These are phyloP conservation scores for Aspergillus sojae DNA, from an alignment of 2,329 filamentous ascomycete genomes.

Conservation along the genomic window DNA sequence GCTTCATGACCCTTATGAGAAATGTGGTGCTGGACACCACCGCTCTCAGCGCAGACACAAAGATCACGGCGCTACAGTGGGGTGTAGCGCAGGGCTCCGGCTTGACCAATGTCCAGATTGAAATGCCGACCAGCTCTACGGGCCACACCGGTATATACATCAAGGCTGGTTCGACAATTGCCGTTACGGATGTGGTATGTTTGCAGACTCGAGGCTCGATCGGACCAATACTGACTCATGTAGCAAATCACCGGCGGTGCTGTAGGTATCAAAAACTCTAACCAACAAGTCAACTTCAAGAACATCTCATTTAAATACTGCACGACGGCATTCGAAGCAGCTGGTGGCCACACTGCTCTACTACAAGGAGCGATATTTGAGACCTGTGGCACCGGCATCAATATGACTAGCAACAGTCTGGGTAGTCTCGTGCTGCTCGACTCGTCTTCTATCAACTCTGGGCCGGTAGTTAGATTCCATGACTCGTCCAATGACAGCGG, in stretches of 20 bases:
- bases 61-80: constrained; percentile 37
- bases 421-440: constrained; percentile 34
- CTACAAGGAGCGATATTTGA: constrained; percentile 32
- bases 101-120: constrained; percentile 35
- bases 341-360: constrained; percentile 32
- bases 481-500: constrained; percentile 34
- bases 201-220: background rate
- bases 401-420: constrained; percentile 29
- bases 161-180: constrained; percentile 28
- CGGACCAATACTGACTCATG: background rate
- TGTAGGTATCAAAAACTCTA: constrained; percentile 32
- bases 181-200: constrained; percentile 31
- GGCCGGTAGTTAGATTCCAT: constrained; percentile 28
- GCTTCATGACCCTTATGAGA: constrained; percentile 36
- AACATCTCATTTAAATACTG: constrained; percentile 62
- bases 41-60: constrained; percentile 17
- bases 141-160: constrained; percentile 34
- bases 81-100: constrained; percentile 37
- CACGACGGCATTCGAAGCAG: constrained; percentile 51
- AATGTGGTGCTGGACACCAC: constrained; percentile 38
- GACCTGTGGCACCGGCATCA: constrained; percentile 29
- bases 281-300: constrained; percentile 47
- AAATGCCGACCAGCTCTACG: constrained; percentile 33
- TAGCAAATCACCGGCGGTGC: constrained; percentile 31
- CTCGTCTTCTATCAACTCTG: constrained; percentile 27